Evolutionary conservation across 192 early-diverging fungal genomes (phyloP).

Genomic region (Coemansia sp.): DNA sequence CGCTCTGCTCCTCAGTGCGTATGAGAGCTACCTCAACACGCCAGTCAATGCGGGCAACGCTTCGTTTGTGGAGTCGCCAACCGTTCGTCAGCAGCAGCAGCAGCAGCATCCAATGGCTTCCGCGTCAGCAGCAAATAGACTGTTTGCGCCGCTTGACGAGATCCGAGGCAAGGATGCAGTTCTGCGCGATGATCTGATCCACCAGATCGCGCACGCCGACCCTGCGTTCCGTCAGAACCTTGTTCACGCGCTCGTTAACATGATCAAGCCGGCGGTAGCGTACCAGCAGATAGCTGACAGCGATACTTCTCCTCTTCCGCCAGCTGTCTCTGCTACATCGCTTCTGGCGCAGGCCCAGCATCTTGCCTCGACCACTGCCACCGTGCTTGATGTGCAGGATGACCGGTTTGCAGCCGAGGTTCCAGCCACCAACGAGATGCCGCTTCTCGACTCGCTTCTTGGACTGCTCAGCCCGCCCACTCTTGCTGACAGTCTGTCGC

Average conservation of each 20-base stretch:
- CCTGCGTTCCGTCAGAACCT: conserved; percentile 39
- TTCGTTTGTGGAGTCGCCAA: neutral
- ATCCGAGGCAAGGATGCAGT: conserved; percentile 21
- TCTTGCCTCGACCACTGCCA: conserved; percentile 4
- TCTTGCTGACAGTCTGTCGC: neutral
- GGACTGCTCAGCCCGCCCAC: conserved; percentile 30
- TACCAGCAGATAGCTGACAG: conserved; percentile 23
- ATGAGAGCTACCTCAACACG: conserved; percentile 42
- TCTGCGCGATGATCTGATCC: conserved; percentile 21
- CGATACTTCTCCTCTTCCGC: neutral
- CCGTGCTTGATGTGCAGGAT: neutral
- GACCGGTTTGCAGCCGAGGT: conserved; percentile 3
- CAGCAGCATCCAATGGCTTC: too few relatives aligned
- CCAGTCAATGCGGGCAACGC: conserved; percentile 21
- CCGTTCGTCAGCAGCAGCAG: neutral
- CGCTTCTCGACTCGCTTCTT: conserved; percentile 44
- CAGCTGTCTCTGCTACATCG: neutral
- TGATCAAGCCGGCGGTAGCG: conserved; percentile 36
- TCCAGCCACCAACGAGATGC: conserved; percentile 9
- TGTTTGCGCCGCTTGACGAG: conserved; percentile 56
- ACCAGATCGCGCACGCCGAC: conserved; percentile 28
- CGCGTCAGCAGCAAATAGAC: neutral
- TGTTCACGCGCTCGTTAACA: conserved; percentile 50
- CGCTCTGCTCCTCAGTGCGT: conserved; percentile 32
- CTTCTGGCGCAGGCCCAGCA: conserved; percentile 21